Evolutionary conservation across 495 filamentous ascomycete genomes (phyloP), one percentile per base, ranked within the genome.

Genomic region (Aspergillus nidulans): DNA sequence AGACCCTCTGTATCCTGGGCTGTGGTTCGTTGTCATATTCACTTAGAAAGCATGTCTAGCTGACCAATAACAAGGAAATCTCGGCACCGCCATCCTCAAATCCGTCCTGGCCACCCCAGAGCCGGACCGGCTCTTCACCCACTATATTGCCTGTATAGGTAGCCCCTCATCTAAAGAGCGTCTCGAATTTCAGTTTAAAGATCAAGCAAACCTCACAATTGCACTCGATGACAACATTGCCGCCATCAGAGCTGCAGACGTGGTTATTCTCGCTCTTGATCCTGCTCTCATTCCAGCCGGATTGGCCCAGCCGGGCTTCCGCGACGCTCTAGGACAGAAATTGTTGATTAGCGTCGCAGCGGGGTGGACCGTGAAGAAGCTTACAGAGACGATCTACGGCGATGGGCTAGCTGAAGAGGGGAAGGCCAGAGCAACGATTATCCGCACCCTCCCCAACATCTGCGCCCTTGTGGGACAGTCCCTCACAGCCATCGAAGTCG

Each of bases 341-440:
- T 60, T 76, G 21, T 38, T 76, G 6, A 73, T 76, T 56, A 76
- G 73, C 57, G 71, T 76, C 9, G 71, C 67, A n/a, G 73, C 73
- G 2, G 73, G 71, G 12, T 73, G 69, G 70, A 71, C 69, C 0
- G 52, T 59, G 39, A 44, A 65, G 39, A 61, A 66, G 20, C 60
- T 75, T 28, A 64, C 68, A 30, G 23, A 47, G 18, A 67, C 59
- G 15, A 55, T 75, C 19, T 69, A 67, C 53, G 64, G 62, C 45
- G 4, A 2, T 18, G 63, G 45, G 28, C 51, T 52, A 8, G 62
- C 61, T 1, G 20, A 21, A 2, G 48, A 41, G 0, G 64, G 63
- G 30, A 36, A 45, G 7, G 8, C 41, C 12, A 57, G 62, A 9
- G 63, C 64, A 18, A 66, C 60, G 55, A 65, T 74, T 0, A 53